Base-by-base conservation (phyloP, 108 stramenopile species). In the Pelagomonas calceolata region DNA sequence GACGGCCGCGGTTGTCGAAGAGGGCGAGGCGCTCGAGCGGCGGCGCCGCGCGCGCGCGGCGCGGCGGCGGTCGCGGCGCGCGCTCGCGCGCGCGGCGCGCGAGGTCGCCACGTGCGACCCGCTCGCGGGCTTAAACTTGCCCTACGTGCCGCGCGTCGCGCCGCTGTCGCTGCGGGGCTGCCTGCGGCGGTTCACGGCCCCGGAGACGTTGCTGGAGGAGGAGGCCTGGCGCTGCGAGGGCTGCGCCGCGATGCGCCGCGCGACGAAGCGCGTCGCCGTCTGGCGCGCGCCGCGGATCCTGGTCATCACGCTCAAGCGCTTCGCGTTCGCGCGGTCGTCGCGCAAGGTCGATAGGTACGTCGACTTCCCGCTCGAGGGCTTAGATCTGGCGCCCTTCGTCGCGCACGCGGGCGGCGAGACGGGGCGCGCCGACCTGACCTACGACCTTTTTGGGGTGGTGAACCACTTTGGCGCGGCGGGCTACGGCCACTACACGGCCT, bases 401-500 rank as follows among this genome's bases (percentile, higher is more conserved):
- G 51, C 51, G 21, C 51, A 60, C 51, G 51, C 21, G 21, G 21
- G 21, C 0, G 44, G 16, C 14, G 10, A 10, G 44, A 16, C 44
- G 14, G 44, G 14, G 14, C 14, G 44, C 44, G 7, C 21, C 51
- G 51, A 3, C 51, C 26, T 16, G 21, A 26, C 29, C 51, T 74
- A 74, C 32, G 73, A 74, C 67, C 67, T 74, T 7, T 74, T 69
- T 26, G 73, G 35, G 17, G 73, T 74, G 21, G 15, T 15, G 66
- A 63, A 74, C 51, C 73, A 74, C 51, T 74, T 66, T 33, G 73
- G 73, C 34, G 66, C 31, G 17, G 4, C 33, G 10, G 66, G 66
- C 37, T 68, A 7, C 51, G 73, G 73, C 45, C 73, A 74, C 67
- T 74, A 74, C 73, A 74, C 73, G 16, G 73, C 73, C 46, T 31